Conservation (phyloP, 108 stramenopile genomes). For the Cyclotella distinguenda region DNA sequence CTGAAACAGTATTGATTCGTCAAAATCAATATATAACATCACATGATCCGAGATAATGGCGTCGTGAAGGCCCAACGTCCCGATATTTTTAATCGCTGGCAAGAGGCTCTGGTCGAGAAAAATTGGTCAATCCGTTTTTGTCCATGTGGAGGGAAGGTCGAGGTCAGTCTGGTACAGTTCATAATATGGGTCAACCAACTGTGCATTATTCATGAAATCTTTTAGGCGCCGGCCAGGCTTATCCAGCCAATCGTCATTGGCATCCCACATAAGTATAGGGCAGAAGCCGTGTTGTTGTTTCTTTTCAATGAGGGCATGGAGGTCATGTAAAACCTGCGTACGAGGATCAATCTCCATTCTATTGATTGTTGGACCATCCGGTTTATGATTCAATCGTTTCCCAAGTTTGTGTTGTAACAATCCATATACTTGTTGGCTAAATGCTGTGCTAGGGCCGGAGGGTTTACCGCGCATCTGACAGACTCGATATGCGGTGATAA, state of each 20-base stretch:
- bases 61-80: constrained; percentile 7
- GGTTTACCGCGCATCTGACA: not conserved
- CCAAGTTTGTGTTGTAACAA: not conserved
- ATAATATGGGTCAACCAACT: not conserved
- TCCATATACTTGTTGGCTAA: not conserved
- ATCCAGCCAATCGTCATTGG: constrained; percentile 7
- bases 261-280: not conserved
- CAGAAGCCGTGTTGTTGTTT: not conserved
- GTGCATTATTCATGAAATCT: not conserved
- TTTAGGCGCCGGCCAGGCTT: not conserved
- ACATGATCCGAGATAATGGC: constrained; percentile 1
- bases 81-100: not conserved
- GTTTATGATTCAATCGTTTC: not conserved
- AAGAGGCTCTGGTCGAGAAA: not conserved
- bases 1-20: not conserved
- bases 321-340: not conserved
- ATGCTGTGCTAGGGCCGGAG: not conserved
- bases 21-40: not conserved
- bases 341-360: not conserved
- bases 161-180: not conserved
- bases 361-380: not conserved
- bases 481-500: constrained; percentile 4
- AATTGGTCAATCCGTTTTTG: not conserved
- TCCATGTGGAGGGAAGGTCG: not conserved
- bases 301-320: not conserved